These are phyloP conservation scores for Leucogyrophana mollusca DNA, from an alignment of 768 basidiomycete genomes.

Conservation along the genomic window DNA sequence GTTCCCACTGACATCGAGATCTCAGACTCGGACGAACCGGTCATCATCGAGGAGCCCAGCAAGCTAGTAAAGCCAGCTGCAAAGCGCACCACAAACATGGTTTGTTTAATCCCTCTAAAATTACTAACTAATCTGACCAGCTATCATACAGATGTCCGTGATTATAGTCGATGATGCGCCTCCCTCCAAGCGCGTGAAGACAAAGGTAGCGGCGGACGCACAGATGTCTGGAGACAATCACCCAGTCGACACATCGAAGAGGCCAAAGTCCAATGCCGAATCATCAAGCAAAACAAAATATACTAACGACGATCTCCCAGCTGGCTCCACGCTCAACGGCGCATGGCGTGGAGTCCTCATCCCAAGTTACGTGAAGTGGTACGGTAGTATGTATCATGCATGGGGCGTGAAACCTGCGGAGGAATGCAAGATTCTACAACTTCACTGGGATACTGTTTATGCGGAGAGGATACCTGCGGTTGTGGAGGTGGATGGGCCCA, in stretches of 20 bases:
- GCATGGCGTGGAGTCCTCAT: not conserved
- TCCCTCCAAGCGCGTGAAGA: not conserved
- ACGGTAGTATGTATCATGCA: not conserved
- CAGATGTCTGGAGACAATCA: no score
- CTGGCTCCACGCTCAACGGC: not conserved
- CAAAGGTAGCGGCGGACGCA: not conserved
- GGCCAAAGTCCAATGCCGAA: no score
- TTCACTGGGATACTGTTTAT: constrained; percentile 1
- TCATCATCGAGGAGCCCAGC: not conserved
- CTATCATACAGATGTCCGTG: not conserved
- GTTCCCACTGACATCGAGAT: not conserved
- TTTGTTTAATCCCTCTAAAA: not conserved
- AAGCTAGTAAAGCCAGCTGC: not conserved
- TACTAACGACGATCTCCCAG: not conserved
- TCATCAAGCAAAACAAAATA: not conserved
- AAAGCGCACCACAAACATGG: not conserved
- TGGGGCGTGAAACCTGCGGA: not conserved
- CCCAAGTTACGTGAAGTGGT: constrained; percentile 4
- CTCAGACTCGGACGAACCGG: not conserved
- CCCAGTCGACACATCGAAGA: no score
- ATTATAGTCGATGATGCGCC: not conserved
- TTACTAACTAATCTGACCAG: not conserved
- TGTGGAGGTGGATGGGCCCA: not conserved
- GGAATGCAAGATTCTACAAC: not conserved
- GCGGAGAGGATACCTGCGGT: not conserved